Conservation (phyloP, 2,329 filamentous ascomycete genomes). For the Penicillium sp. region DNA sequence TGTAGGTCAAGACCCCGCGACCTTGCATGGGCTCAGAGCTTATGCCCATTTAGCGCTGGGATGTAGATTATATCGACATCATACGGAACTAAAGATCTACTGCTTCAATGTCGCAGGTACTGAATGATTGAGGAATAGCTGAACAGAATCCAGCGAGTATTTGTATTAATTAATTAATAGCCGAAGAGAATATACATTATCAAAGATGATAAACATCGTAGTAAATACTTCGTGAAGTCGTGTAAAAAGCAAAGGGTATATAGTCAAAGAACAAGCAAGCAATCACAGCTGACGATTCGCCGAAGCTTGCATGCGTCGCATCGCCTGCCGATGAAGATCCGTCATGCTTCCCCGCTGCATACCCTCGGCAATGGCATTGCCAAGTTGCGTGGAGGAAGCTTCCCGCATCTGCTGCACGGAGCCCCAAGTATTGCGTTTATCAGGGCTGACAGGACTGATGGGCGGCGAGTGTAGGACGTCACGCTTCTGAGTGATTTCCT, state of each 20-base stretch:
- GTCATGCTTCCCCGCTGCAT: constrained; percentile 77
- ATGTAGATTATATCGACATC: too few species aligned
- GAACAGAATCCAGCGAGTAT: not conserved
- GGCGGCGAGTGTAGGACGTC: constrained; percentile 30
- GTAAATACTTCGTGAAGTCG: constrained; percentile 5
- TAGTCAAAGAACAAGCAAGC: not conserved
- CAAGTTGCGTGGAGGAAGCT: constrained; percentile 58
- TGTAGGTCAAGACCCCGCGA: too few species aligned
- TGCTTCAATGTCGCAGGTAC: too few species aligned
- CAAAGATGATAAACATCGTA: constrained; percentile 3
- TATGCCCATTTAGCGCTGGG: too few species aligned
- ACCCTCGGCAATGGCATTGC: constrained; percentile 68
- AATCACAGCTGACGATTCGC: constrained; percentile 45
- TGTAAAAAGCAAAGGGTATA: constrained; percentile 15
- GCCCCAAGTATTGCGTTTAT: constrained; percentile 64
- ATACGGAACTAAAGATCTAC: too few species aligned
- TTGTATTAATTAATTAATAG: not conserved
- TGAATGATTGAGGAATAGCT: not conserved
- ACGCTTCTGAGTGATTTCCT: constrained; percentile 55
- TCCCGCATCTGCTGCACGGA: constrained; percentile 61
- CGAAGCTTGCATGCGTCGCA: constrained; percentile 74
- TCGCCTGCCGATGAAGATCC: constrained; percentile 74
- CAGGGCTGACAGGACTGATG: constrained; percentile 46
- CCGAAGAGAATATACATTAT: constrained; percentile 4
- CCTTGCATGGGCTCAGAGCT: too few species aligned